Conservation (phyloP, 768 basidiomycete species). For the Mycena epipterygia region DNA sequence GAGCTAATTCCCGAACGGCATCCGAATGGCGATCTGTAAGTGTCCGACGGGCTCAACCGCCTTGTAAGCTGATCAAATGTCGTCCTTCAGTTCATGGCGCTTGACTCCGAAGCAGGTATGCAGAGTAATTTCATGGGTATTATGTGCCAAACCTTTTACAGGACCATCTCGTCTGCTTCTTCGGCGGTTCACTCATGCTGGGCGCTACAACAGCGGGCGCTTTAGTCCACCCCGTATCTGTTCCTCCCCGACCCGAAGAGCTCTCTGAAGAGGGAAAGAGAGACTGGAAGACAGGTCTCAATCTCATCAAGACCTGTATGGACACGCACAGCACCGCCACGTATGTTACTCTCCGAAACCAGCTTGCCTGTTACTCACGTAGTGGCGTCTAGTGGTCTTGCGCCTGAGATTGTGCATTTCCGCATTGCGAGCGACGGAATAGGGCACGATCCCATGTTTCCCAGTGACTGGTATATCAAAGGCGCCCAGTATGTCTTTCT, state of each 20-base stretch:
- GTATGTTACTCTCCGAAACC: slow-evolving; percentile 58
- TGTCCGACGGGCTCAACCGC: neutral
- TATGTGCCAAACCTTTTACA: neutral
- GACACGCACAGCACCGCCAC: slow-evolving; percentile 86
- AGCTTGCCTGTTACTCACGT: neutral
- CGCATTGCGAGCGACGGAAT: slow-evolving; percentile 71
- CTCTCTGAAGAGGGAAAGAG: slow-evolving; percentile 73
- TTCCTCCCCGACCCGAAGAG: slow-evolving; percentile 76
- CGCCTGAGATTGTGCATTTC: slow-evolving; percentile 94
- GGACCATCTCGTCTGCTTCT: slow-evolving; percentile 96
- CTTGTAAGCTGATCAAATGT: slow-evolving; percentile 4
- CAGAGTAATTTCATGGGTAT: neutral
- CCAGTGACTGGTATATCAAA: slow-evolving; percentile 93
- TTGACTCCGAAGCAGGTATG: slow-evolving; percentile 80
- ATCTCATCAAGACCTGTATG: slow-evolving; percentile 91
- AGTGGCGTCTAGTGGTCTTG: slow-evolving; percentile 75
- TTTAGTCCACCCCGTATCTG: slow-evolving; percentile 63
- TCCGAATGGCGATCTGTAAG: slow-evolving; percentile 55
- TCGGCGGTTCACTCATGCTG: slow-evolving; percentile 92
- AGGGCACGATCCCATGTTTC: slow-evolving; percentile 56
- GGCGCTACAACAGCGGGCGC: slow-evolving; percentile 83
- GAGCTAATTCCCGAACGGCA: slow-evolving; percentile 79
- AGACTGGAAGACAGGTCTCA: slow-evolving; percentile 87
- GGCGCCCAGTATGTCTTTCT: slow-evolving; percentile 67
- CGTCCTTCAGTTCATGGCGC: slow-evolving; percentile 71